phyloP scores from a whole-genome alignment of 2,329 filamentous ascomycete genomes.

The Graphilbum sp. region DNA sequence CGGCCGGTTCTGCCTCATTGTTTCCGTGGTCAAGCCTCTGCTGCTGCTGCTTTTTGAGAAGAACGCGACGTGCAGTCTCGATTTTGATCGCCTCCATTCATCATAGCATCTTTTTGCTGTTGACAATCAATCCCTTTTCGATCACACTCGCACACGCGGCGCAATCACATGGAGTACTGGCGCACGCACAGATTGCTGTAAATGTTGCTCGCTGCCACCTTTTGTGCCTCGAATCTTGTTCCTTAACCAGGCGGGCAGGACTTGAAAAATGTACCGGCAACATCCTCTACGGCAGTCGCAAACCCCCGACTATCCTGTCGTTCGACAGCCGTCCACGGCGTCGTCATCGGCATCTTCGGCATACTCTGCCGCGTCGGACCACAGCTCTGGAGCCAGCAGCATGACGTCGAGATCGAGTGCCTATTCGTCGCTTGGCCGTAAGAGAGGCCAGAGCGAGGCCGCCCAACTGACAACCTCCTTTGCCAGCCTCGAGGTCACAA shows the following conservation, averaged over 20 bases:
- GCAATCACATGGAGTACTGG: too few relatives aligned
- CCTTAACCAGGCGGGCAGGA: too few relatives aligned
- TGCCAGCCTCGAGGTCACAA: constrained; percentile 20
- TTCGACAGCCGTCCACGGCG: constrained; percentile 51
- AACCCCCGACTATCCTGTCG: constrained; percentile 31
- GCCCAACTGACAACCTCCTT: constrained; percentile 30
- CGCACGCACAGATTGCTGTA: too few relatives aligned
- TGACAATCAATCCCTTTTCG: too few relatives aligned
- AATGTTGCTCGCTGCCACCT: too few relatives aligned
- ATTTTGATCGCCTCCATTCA: too few relatives aligned
- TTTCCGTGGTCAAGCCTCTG: too few relatives aligned
- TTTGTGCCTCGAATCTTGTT: too few relatives aligned
- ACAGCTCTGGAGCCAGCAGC: constrained; percentile 46
- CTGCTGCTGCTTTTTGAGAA: too few relatives aligned
- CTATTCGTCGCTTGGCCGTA: constrained; percentile 40
- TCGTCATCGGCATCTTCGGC: constrained; percentile 56
- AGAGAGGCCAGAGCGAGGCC: constrained; percentile 60
- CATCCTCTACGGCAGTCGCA: constrained; percentile 42
- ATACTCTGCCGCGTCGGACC: constrained; percentile 44
- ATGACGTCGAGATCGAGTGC: constrained; percentile 55
- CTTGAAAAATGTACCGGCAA: constrained; percentile 41
- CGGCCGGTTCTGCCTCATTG: background rate
- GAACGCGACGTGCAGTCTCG: too few relatives aligned
- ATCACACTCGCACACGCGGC: too few relatives aligned
- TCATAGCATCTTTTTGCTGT: too few relatives aligned